Evolutionary conservation across 495 filamentous ascomycete species (phyloP).

Genomic region (Penicillium roqueforti): DNA sequence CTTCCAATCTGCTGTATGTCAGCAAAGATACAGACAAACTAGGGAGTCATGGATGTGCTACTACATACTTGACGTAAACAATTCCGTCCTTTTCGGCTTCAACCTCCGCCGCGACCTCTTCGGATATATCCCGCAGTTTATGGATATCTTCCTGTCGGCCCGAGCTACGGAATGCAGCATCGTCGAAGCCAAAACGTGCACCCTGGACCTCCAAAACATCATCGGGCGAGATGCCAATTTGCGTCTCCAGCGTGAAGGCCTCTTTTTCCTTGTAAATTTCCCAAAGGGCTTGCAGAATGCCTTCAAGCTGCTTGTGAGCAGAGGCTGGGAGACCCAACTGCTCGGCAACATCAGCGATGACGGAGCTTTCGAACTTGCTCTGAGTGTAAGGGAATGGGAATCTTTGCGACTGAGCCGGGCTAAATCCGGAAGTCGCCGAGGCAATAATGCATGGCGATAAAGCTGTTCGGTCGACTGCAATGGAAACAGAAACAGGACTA

Average conservation of each 20-base stretch:
- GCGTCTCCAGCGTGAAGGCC: conserved; percentile 56
- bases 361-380: conserved; percentile 21
- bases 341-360: conserved; percentile 41
- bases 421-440: conserved; percentile 46
- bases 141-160: conserved; percentile 65
- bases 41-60: not conserved
- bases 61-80: conserved; percentile 58
- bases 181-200: conserved; percentile 67
- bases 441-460: conserved; percentile 63
- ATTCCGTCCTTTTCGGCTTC: conserved; percentile 69
- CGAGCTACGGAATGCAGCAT: conserved; percentile 66
- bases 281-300: conserved; percentile 52
- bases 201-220: conserved; percentile 45
- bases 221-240: conserved; percentile 35
- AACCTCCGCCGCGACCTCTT: conserved; percentile 55
- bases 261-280: conserved; percentile 64
- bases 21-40: conserved; percentile 1
- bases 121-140: conserved; percentile 44
- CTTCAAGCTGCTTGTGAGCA: conserved; percentile 39
- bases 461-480: conserved; percentile 62
- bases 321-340: conserved; percentile 49
- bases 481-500: conserved; percentile 43
- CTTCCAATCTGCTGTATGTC: conserved; percentile 33
- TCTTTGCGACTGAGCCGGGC: conserved; percentile 37
- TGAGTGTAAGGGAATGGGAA: conserved; percentile 61